Evolutionary conservation across 2,329 filamentous ascomycete genomes (phyloP), one percentile per base, ranked within the genome.

Genomic region (Colletotrichum tropicicola): DNA sequence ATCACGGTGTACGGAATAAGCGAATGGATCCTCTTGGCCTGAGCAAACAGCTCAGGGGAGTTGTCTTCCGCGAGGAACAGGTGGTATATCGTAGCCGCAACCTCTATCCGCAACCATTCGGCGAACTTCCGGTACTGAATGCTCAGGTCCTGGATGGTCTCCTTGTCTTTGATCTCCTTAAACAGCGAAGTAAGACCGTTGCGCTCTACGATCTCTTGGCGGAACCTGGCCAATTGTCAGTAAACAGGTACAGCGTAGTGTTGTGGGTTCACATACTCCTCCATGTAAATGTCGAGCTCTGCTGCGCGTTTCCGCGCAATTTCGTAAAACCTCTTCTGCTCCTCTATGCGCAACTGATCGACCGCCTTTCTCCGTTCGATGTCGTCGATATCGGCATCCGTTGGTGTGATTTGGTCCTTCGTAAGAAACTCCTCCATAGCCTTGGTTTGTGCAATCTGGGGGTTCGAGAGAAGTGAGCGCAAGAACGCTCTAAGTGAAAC

Each of bases 21-120:
- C 0, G 94, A 97, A 75, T 99, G 96, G 55, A 98, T 98, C 66
- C 92, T 89, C 80, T 95, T 97, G 5, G 92, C 90, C 78, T 99
- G 96, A 0, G 94, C 93, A 76, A 98, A 98, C 28, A 99, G 80
- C 74, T 99, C 96, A 1, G 96, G 94, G 0, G 95, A 98, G 77
- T 99, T 99, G 79, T 99, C 96, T 77, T 99, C 96, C 6, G 96
- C 96, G 45, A 99, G 85, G 84, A 99, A 99, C 32, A 99, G 84
- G 77, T 99, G 96, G 75, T 99, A 99, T 64, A 98, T 89, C 21
- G 96, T 98, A 41, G 96, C 96, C 23, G 96, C 96, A 51, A 99
- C 91, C 80, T 99, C 96, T 73, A 99, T 99, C 39, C 96, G 91
- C 53, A 98, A 83, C 96, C 96, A 99, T 77, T 99, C 96, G 17